Evolutionary conservation across 192 early-diverging fungal genomes (phyloP).

Genomic region (Umbelopsis ramanniana): DNA sequence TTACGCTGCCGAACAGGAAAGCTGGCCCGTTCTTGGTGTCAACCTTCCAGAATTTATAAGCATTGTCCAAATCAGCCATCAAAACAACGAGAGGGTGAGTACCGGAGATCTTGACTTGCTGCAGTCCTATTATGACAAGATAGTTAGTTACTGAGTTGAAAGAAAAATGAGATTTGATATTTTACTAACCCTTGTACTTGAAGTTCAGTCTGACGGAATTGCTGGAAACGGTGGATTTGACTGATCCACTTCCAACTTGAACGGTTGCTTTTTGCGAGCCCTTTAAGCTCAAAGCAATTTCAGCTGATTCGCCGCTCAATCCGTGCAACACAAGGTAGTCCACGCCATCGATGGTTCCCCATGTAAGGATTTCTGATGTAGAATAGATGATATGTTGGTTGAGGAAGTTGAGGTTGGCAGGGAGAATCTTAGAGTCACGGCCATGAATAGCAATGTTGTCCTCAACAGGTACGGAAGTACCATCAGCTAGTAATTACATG

Average conservation of each 20-base stretch:
- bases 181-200: conserved; percentile 1
- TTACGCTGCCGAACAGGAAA: conserved; percentile 27
- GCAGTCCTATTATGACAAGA: background rate
- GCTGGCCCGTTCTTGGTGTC: conserved; percentile 23
- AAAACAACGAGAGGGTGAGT: conserved; percentile 16
- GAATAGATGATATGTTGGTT: conserved; percentile 28
- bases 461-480: conserved; percentile 17
- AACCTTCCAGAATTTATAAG: conserved; percentile 28
- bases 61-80: conserved; percentile 27
- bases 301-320: conserved; percentile 18
- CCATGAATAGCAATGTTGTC: conserved; percentile 21
- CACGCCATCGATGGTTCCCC: conserved; percentile 23
- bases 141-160: background rate
- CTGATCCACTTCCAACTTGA: conserved; percentile 15
- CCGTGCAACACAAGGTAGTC: conserved; percentile 29
- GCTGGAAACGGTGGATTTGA: background rate
- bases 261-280: background rate
- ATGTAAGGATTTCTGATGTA: conserved; percentile 27
- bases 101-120: conserved; percentile 6
- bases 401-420: conserved; percentile 28
- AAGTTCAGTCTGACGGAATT: conserved; percentile 16
- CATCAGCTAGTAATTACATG: background rate
- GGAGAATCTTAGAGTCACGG: conserved; percentile 26
- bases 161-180: background rate
- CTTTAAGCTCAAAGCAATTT: conserved; percentile 17